Conservation (phyloP, 768 basidiomycete genomes). For the Vishniacozyma victoriae region DNA sequence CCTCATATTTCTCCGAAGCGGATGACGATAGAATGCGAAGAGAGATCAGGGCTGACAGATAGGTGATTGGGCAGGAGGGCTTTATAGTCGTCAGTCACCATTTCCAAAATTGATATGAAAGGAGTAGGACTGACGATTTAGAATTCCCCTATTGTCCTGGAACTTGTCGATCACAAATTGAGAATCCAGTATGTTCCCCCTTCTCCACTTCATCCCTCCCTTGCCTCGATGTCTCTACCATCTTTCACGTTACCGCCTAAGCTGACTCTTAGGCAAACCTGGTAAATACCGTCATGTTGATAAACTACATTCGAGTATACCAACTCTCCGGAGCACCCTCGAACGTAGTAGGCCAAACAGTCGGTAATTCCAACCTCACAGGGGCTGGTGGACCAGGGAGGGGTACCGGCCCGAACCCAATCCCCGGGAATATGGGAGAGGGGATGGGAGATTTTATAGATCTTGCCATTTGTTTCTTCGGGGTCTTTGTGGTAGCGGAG, state of each 20-base stretch:
- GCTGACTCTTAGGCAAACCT: constrained; percentile 33
- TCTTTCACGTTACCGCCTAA: not conserved
- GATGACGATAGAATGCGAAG: not conserved
- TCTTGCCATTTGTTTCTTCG: too few species aligned
- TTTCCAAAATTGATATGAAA: not conserved
- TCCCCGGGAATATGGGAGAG: too few species aligned
- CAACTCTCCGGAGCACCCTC: constrained; percentile 17
- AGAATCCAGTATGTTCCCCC: constrained; percentile 28
- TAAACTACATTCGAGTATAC: constrained; percentile 42
- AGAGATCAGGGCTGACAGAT: constrained; percentile 2
- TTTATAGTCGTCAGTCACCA: constrained; percentile 28
- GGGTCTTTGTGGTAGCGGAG: too few species aligned
- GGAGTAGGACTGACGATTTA: not conserved
- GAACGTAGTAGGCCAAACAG: constrained; percentile 13
- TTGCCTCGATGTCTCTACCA: not conserved
- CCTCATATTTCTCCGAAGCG: not conserved
- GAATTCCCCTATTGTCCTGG: constrained; percentile 40
- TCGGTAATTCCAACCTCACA: constrained; percentile 18
- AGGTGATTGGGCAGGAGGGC: constrained; percentile 44
- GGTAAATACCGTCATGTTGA: constrained; percentile 39
- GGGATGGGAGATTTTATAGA: too few species aligned
- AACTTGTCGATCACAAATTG: constrained; percentile 39
- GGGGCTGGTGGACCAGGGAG: constrained; percentile 31
- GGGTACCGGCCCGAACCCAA: too few species aligned
- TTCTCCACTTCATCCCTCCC: not conserved